Base-by-base conservation (phyloP, 164 flowering plant genomes). In the Taxillus chinensis region DNA sequence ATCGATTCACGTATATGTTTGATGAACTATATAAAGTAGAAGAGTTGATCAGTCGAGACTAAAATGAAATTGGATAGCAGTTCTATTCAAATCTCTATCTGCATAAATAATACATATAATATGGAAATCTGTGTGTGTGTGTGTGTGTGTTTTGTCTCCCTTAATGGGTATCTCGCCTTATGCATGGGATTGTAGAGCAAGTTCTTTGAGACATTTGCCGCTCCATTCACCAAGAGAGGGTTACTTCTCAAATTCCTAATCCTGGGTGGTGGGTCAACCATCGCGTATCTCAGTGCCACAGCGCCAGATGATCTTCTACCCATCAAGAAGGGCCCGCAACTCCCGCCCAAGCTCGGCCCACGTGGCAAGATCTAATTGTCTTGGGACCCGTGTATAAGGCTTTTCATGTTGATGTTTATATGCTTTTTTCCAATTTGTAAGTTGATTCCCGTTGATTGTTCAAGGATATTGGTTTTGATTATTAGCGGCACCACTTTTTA, bases 181-280 rank as follows among this genome's bases (percentile, higher is more conserved):
- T 27, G 27, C 57, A 37, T 62, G 66, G 39, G 54, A 53, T 60
- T 76, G 82, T 79, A 91, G 98, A 90, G 98, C 90, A 90, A 90
- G 75, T 93, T 93, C 85, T 90, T 93, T 74, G 97, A 93, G 89
- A 93, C 97, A 75, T 85, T 90, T 83, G 97, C 96, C 3, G 96
- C 95, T 41, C 97, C 96, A 69, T 93, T 93, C 83, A 88, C 97
- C 69, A 93, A 88, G 85, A 90, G 97, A 77, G 95, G 95, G 16
- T 66, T 93, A 50, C 69, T 93, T 80, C 95, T 93, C 64, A 90
- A 93, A 80, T 93, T 90, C 82, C 75, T 90, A 83, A 77, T 90
- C 45, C 43, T 93, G 75, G 97, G 98, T 58, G 96, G 98, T 56
- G 97, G 89, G n/a, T 76, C 85, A 41, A 74, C 83, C 17, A 81